These are phyloP conservation scores for Astraeus odoratus DNA, from an alignment of 768 basidiomycete species.

Conservation along the genomic window DNA sequence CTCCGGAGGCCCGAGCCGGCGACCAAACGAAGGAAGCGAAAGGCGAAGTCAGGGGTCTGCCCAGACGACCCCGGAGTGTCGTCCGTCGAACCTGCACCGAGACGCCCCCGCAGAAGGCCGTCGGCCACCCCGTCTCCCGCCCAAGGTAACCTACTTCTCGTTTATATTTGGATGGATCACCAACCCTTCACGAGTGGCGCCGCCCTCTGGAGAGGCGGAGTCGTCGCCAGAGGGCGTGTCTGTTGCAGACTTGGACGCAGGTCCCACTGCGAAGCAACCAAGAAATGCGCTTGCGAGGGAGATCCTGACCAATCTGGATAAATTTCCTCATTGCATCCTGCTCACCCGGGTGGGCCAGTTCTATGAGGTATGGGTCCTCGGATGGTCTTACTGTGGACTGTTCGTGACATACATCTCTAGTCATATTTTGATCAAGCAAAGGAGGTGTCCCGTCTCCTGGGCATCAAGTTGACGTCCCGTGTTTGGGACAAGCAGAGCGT, in stretches of 20 bases:
- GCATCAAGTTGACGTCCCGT: slow-evolving; percentile 76
- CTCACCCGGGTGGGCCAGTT: slow-evolving; percentile 92
- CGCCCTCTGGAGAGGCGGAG: no score
- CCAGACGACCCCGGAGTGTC: neutral
- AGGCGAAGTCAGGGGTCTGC: no score
- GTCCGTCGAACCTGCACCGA: neutral
- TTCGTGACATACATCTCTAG: slow-evolving; percentile 32
- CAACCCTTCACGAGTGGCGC: neutral
- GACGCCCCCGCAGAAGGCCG: neutral
- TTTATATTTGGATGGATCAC: neutral
- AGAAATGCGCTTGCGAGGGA: slow-evolving; percentile 56
- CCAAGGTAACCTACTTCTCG: neutral
- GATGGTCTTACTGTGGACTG: slow-evolving; percentile 1
- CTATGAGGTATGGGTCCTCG: slow-evolving; percentile 63
- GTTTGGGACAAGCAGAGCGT: slow-evolving; percentile 65
- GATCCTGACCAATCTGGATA: slow-evolving; percentile 62
- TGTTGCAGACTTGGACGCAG: neutral
- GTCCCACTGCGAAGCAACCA: slow-evolving; percentile 19
- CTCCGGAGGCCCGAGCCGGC: neutral
- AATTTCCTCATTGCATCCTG: slow-evolving; percentile 83
- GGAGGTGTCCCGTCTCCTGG: slow-evolving; percentile 67
- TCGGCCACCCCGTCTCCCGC: neutral
- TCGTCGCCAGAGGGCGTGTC: neutral
- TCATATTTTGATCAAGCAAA: slow-evolving; percentile 91
- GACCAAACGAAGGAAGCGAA: neutral